Evolutionary conservation across 306 rosid species (phyloP), one percentile per base, ranked within the genome.

Genomic region (Begonia peltatifolia): DNA sequence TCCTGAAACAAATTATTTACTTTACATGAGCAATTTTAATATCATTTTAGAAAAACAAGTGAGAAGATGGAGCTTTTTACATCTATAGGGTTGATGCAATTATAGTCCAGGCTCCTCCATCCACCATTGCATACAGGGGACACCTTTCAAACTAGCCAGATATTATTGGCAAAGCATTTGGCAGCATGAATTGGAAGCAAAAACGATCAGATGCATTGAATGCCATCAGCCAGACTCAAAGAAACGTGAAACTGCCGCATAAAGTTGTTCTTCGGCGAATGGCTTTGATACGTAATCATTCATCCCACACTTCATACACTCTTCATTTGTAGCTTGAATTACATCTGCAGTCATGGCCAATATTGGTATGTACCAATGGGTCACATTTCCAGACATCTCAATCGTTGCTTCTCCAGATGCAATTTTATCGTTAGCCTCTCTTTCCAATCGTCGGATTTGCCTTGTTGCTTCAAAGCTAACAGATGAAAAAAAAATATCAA

Each of bases 301-400:
- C 97, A 90, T 90, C 74, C 95, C 97, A 16, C 97, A 85, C 56
- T 71, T 69, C 68, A 64, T 78, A 64, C 97, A 83, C 63, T 81
- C 80, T 69, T 90, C 95, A 63, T 68, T 74, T 63, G 95, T 78
- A 64, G 79, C 73, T 58, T 73, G 95, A 63, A 79, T 80, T 60
- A 64, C 85, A 71, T 90, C 95, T 30, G 97, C 97, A 16, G 97
- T 90, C 97, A 90, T 83, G 16, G 97, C 97, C 61, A 90, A 67
- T 60, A 90, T 74, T 25, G 94, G 97, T 36, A 68, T 90, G 81
- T 74, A 94, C 97, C 95, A 85, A 67, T 53, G 42, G 48, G 68
- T 61, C 36, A 69, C 67, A 60, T 76, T 74, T 25, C 85, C 77
- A 53, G 63, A 78, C 79, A 56, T 71, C 71, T 83, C 90, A 0